Evolutionary conservation across 805 yeast genomes (phyloP).

Genomic region (Zygoascus tannicola): DNA sequence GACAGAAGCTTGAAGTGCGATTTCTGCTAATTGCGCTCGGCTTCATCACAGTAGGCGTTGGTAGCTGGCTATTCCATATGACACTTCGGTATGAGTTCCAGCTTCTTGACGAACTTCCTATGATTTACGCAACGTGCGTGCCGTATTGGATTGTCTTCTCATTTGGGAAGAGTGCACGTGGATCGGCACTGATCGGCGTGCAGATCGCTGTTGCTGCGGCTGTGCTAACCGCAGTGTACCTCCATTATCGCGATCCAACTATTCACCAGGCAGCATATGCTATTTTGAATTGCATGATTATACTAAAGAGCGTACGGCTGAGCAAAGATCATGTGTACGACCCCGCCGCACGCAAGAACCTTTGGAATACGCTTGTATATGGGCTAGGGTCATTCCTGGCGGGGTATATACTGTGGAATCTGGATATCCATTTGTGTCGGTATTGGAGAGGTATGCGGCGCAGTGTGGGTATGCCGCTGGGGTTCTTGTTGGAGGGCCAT

Average conservation of each 20-base stretch:
- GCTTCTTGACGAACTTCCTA: conserved; percentile 88
- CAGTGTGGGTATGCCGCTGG: conserved; percentile 69
- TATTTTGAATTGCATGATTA: conserved; percentile 60
- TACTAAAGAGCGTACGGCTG: conserved; percentile 47
- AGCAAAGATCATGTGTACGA: conserved; percentile 47
- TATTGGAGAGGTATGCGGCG: conserved; percentile 52
- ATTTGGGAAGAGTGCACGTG: conserved; percentile 37
- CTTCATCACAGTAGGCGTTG: conserved; percentile 82
- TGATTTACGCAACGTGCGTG: conserved; percentile 95
- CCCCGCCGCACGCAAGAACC: conserved; percentile 34
- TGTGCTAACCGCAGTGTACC: conserved; percentile 58
- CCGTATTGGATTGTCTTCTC: conserved; percentile 82
- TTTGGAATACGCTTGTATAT: conserved; percentile 45
- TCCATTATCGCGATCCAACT: conserved; percentile 69
- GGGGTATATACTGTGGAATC: conserved; percentile 82
- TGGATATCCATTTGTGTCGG: conserved; percentile 73
- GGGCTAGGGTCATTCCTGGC: conserved; percentile 56
- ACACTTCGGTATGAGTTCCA: conserved; percentile 84
- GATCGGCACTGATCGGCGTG: conserved; percentile 38
- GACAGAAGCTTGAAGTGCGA: conserved; percentile 56
- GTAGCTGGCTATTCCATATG: conserved; percentile 95
- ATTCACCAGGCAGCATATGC: conserved; percentile 87
- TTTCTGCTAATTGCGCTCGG: conserved; percentile 68
- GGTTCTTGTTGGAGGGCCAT: conserved; percentile 80
- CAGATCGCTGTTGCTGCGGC: conserved; percentile 46